These are phyloP conservation scores for Datisca glomerata DNA, from an alignment of 306 rosid species.

Conservation along the genomic window DNA sequence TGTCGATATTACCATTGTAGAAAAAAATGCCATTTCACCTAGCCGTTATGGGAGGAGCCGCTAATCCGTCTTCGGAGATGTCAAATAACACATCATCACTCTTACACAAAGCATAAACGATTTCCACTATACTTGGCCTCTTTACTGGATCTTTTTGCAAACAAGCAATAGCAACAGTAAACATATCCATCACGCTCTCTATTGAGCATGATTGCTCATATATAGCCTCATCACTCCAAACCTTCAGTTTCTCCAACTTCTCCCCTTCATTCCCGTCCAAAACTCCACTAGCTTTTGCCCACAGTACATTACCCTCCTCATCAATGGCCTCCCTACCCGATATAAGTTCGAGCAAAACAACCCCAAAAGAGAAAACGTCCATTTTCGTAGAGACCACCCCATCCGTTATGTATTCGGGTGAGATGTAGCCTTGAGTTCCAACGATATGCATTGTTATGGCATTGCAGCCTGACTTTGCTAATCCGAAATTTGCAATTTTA, in stretches of 20 bases:
- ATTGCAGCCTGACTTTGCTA: conserved; percentile 77
- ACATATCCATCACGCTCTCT: conserved; percentile 48
- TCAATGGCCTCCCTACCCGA: conserved; percentile 57
- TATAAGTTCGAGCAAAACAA: conserved; percentile 70
- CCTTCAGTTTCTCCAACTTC: conserved; percentile 30
- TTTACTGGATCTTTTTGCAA: conserved; percentile 53
- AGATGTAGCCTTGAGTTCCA: conserved; percentile 91
- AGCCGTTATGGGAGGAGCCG: conserved; percentile 33
- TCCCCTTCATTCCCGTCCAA: conserved; percentile 46
- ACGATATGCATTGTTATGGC: conserved; percentile 97
- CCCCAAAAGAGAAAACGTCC: conserved; percentile 89
- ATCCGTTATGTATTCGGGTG: conserved; percentile 77
- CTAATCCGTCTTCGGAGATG: conserved; percentile 45
- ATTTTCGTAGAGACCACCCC: conserved; percentile 80
- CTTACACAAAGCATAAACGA: conserved; percentile 59
- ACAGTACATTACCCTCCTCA: conserved; percentile 40
- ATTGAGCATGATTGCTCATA: conserved; percentile 38
- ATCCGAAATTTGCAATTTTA: conserved; percentile 86
- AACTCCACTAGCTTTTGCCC: conserved; percentile 28
- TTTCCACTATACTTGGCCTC: conserved; percentile 79
- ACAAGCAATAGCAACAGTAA: conserved; percentile 62
- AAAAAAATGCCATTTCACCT: too few species aligned
- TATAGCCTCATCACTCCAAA: conserved; percentile 48
- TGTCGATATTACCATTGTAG: too few species aligned
- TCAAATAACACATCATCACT: conserved; percentile 60